Conservation (phyloP, 306 rosid genomes). For the Rosa multiflora region DNA sequence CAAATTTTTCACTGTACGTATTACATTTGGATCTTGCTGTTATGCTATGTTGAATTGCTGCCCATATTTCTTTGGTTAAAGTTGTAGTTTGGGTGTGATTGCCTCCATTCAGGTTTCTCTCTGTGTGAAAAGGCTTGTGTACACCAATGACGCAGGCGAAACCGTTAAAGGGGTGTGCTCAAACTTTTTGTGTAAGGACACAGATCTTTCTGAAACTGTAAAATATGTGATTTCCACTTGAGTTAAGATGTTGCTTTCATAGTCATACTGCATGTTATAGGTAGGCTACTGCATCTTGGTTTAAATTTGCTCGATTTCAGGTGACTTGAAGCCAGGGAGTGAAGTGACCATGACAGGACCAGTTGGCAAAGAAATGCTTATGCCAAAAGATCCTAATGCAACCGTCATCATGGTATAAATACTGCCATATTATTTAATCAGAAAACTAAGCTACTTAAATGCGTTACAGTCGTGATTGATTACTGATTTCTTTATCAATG, state of each 20-base stretch:
- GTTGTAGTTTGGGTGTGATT: conserved; percentile 19
- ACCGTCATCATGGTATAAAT: conserved; percentile 73
- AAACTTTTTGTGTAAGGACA: conserved; percentile 83
- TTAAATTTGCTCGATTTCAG: conserved; percentile 37
- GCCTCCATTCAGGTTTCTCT: conserved; percentile 73
- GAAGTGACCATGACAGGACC: conserved; percentile 92
- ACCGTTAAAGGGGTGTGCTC: conserved; percentile 95
- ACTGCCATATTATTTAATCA: conserved; percentile 1
- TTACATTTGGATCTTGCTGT: background rate
- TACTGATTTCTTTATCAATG: conserved; percentile 16
- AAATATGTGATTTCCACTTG: background rate
- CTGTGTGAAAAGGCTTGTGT: conserved; percentile 89
- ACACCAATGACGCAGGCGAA: conserved; percentile 89
- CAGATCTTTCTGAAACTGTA: conserved; percentile 16
- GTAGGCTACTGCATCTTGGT: background rate
- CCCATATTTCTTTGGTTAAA: background rate
- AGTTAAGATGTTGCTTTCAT: background rate
- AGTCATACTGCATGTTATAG: background rate
- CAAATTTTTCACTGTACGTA: background rate
- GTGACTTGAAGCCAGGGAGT: conserved; percentile 87
- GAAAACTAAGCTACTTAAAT: background rate
- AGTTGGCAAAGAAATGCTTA: conserved; percentile 95
- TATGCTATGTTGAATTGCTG: background rate
- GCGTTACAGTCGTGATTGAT: background rate
- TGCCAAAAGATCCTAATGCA: conserved; percentile 98